A percentile compares a stretch with the other conserved stretches of the same genome.
Evolutionary conservation across 768 basidiomycete genomes (phyloP).

Genomic region (Dacryopinax primogenitus): DNA sequence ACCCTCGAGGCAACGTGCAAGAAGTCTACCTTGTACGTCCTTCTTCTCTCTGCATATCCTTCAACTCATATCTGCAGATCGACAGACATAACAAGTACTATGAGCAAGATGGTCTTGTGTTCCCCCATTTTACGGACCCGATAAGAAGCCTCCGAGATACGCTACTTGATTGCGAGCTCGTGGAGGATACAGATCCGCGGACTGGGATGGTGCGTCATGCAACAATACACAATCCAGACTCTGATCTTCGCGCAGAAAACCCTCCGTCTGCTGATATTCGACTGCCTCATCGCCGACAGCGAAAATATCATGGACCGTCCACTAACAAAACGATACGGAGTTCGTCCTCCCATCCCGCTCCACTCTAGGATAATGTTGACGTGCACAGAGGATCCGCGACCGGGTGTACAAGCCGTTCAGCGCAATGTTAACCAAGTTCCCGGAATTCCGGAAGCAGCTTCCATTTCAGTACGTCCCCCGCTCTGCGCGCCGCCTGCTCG

Average conservation of each 20-base stretch:
- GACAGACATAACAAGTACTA: conserved; percentile 89
- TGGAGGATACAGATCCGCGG: conserved; percentile 71
- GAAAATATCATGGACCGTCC: conserved; percentile 76
- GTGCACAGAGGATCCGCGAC: conserved; percentile 51
- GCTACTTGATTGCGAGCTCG: conserved; percentile 86
- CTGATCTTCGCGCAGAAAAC: conserved; percentile 44
- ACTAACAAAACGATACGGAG: conserved; percentile 80
- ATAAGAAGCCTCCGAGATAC: conserved; percentile 58
- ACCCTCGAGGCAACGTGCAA: conserved; percentile 30
- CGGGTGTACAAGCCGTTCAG: conserved; percentile 76
- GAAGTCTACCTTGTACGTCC: conserved; percentile 61
- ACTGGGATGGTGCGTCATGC: conserved; percentile 47
- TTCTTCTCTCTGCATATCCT: neutral
- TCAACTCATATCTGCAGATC: conserved; percentile 43
- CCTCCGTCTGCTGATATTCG: conserved; percentile 74
- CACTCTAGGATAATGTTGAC: neutral
- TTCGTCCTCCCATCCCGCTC: conserved; percentile 30
- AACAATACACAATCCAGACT: conserved; percentile 12
- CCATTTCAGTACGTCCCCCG: conserved; percentile 66
- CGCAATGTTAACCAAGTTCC: conserved; percentile 54
- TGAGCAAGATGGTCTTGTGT: conserved; percentile 59
- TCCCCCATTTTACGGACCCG: conserved; percentile 75
- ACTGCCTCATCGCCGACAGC: conserved; percentile 76
- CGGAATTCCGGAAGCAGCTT: conserved; percentile 45
- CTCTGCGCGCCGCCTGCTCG: conserved; percentile 9